Base-by-base conservation (phyloP, 2,329 filamentous ascomycete genomes). In the Cordyceps javanica region DNA sequence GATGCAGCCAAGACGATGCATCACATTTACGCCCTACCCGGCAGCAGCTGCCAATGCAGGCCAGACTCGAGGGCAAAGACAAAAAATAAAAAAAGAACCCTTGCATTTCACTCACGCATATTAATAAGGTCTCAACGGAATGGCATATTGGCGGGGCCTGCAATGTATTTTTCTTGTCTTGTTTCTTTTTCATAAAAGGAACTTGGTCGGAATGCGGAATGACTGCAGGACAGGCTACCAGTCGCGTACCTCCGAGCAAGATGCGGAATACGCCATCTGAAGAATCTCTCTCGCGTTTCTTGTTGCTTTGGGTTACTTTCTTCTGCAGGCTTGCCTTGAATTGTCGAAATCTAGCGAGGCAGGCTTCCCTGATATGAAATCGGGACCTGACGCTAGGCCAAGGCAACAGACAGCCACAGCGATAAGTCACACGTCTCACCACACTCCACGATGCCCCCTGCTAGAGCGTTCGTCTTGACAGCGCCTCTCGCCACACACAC, bases 21-120 rank as follows among this genome's bases (percentile, higher is more conserved):
- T 41, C 49, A 42, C 36, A 52, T 41, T 42, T 21, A 14, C 28
- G 26, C n/a, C 51, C 16, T 54, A 45, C 28, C 51, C 51, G 39
- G 28, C 30, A 54, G 26, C 51, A 54, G 13, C 19, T 44, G 19
- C 38, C 51, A 44, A 34, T 54, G 51, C 51, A 54, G 30, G 39
- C 41, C 4, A 41, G 28, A 54, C 51, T 54, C 39, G 51, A 26
- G 13, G n/a, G n/a, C n/a, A n/a, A n/a, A n/a, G n/a, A n/a, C n/a
- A n/a, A n/a, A n/a, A n/a, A n/a, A n/a, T n/a, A n/a, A n/a, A n/a
- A n/a, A n/a, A n/a, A n/a, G n/a, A n/a, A 5, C 16, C 51, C 51
- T 21, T 54, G 51, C 39, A 44, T 32, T 21, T 34, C 36, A 19
- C 25, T 25, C 14, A 52, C 21, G 13, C 19, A n/a, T 45, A 36